These are phyloP conservation scores for Phytophthora colocasiae DNA, from an alignment of 352 stramenopile species.

Conservation along the genomic window DNA sequence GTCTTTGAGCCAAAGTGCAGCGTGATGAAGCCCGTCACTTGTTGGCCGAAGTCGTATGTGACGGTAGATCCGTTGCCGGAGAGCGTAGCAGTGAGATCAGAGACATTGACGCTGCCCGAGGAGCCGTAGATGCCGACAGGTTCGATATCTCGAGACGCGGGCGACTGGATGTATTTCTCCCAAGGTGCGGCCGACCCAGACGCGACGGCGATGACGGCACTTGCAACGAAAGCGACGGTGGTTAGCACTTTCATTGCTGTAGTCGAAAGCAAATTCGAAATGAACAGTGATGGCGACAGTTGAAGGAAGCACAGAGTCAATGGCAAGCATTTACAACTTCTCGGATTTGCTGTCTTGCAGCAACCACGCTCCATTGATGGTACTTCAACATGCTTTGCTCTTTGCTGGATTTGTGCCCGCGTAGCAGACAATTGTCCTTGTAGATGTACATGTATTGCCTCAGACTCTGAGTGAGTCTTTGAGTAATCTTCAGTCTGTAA, in stretches of 20 bases:
- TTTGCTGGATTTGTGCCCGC: too few species aligned
- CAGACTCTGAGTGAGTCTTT: too few species aligned
- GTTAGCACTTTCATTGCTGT: slow-evolving; percentile 23
- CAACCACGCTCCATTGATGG: too few species aligned
- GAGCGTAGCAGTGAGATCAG: slow-evolving; percentile 32
- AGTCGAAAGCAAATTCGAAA: slow-evolving; percentile 18
- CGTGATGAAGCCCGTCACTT: slow-evolving; percentile 39
- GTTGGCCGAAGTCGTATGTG: slow-evolving; percentile 48
- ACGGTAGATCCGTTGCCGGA: slow-evolving; percentile 40
- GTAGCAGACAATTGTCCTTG: too few species aligned
- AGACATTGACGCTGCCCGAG: slow-evolving; percentile 19
- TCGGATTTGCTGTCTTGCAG: too few species aligned
- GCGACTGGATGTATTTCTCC: slow-evolving; percentile 33
- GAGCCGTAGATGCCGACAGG: slow-evolving; percentile 27
- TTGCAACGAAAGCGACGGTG: slow-evolving; percentile 17
- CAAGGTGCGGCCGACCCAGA: slow-evolving; percentile 12
- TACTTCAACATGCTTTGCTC: too few species aligned
- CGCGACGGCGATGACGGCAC: slow-evolving; percentile 9
- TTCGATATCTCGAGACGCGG: slow-evolving; percentile 24
- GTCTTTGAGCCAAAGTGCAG: slow-evolving; percentile 37
- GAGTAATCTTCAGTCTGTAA: too few species aligned
- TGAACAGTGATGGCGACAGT: neutral
- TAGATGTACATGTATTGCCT: too few species aligned
- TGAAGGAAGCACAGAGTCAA: too few species aligned
- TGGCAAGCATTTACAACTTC: too few species aligned